phyloP scores from a whole-genome alignment of 768 basidiomycete species.

The Mycena olivaceomarginata region DNA sequence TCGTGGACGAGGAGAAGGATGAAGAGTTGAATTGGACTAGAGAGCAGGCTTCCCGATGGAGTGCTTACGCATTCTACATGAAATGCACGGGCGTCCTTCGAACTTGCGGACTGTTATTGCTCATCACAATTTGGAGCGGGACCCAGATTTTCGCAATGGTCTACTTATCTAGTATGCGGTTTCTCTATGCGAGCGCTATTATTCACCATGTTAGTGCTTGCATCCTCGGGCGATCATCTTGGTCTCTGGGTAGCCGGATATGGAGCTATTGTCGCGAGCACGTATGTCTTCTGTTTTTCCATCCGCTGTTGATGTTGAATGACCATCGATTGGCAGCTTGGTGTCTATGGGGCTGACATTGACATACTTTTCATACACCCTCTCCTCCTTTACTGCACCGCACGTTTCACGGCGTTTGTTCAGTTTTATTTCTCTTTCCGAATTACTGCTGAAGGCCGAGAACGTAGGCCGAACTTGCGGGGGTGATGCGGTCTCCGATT shows the following conservation, averaged over 20 bases:
- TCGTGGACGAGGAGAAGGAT: slow-evolving; percentile 33
- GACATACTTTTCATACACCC: slow-evolving; percentile 9
- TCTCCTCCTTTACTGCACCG: slow-evolving; percentile 30
- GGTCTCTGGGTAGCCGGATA: slow-evolving; percentile 37
- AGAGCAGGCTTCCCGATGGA: slow-evolving; percentile 21
- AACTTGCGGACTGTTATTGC: neutral
- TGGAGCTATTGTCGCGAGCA: slow-evolving; percentile 22
- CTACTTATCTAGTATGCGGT: slow-evolving; percentile 24
- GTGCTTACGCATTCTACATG: slow-evolving; percentile 33
- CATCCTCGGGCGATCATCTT: slow-evolving; percentile 26
- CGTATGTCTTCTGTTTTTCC: neutral
- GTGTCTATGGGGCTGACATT: slow-evolving; percentile 12
- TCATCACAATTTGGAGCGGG: slow-evolving; percentile 28
- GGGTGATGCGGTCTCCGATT: slow-evolving; percentile 32
- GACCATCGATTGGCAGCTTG: slow-evolving; percentile 9
- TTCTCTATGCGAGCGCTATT: neutral
- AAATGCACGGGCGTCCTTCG: slow-evolving; percentile 19
- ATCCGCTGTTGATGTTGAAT: neutral
- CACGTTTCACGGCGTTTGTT: slow-evolving; percentile 23
- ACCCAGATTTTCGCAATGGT: slow-evolving; percentile 17
- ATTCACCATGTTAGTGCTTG: slow-evolving; percentile 13
- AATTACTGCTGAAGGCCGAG: neutral
- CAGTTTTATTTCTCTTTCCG: neutral
- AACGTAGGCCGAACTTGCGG: slow-evolving; percentile 22
- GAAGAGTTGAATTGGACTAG: slow-evolving; percentile 29